Base-by-base conservation (phyloP, 2,329 filamentous ascomycete species). In the Diaporthe sp. region DNA sequence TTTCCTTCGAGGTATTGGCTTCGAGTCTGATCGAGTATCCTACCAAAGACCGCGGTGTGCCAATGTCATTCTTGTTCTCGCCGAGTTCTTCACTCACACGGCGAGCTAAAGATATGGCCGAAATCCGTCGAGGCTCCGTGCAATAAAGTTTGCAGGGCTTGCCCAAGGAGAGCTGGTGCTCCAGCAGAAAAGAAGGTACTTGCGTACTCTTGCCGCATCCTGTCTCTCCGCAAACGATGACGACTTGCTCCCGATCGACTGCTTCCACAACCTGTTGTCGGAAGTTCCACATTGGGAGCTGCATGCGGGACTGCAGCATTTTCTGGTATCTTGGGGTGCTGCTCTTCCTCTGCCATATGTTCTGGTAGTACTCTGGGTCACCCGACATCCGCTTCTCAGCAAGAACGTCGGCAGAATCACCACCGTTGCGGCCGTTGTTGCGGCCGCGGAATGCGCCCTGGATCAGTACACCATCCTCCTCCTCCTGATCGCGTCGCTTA, bases 171-270 rank as follows among this genome's bases (percentile, higher is more conserved):
- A 99, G 89, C 81, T 98, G 93, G 80, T 98, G 92, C 83, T 99
- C 97, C 10, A 99, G 87, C 72, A 99, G 91, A 82, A 97, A 98
- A 0, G 96, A 93, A 7, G 97, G 97, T n/a, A 98, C 94, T 81
- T 99, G 97, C 0, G 97, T 99, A 84, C 95, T 98, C 87, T 99
- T 99, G 78, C 97, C 97, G 82, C 94, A 98, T 79, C 97, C 97
- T 3, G 97, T 99, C 85, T 99, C 97, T 82, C 97, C 97, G 82
- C 96, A 98, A 42, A 99, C 91, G 76, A 99, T 98, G 13, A 97
- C 92, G 13, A 98, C 94, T 81, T 97, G 96, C 78, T 98, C 90
- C 31, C 90, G 88, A 63, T 95, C 93, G 42, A 99, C 92, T 2
- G 94, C 91, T 37, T 91, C 88, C 17, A 98, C 86, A 10, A 98